Evolutionary conservation across 2,329 filamentous ascomycete genomes (phyloP).

Genomic region (Orbilia brochopaga): DNA sequence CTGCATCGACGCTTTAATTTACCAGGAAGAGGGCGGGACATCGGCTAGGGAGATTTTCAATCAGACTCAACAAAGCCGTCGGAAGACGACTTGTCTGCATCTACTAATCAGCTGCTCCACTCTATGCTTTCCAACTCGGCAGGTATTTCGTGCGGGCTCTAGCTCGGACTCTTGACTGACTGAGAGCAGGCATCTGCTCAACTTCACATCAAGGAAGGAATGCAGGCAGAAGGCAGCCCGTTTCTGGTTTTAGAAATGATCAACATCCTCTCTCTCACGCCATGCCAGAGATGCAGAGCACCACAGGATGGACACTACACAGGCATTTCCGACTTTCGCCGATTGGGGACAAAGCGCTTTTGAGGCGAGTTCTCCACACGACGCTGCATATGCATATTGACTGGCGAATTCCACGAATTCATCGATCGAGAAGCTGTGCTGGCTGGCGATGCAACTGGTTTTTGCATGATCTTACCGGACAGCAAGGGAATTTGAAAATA

Average conservation of each 20-base stretch:
- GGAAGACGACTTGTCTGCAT: constrained; percentile 6
- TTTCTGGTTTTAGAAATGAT: constrained; percentile 30
- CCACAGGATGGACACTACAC: not conserved
- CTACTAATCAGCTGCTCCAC: constrained; percentile 14
- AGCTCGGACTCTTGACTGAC: not conserved
- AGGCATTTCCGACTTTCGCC: constrained; percentile 45
- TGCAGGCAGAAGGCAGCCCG: constrained; percentile 18
- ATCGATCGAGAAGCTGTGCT: not conserved
- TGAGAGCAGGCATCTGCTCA: not conserved
- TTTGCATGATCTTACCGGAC: no score
- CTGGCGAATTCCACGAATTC: constrained; percentile 17
- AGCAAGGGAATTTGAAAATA: not conserved
- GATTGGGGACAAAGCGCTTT: constrained; percentile 18
- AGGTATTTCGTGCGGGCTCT: constrained; percentile 13
- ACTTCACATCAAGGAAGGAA: constrained; percentile 24
- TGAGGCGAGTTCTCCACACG: constrained; percentile 13
- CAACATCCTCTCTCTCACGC: constrained; percentile 10
- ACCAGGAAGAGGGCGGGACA: constrained; percentile 20
- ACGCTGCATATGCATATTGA: no score
- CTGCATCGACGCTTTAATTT: constrained; percentile 31
- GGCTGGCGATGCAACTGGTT: no score
- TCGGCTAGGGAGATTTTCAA: constrained; percentile 10
- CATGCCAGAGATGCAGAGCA: not conserved
- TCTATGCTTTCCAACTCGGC: constrained; percentile 20
- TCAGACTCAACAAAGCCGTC: constrained; percentile 23